A percentile compares a stretch with the other conserved stretches of the same genome.
phyloP scores from a whole-genome alignment of 2,329 filamentous ascomycete species.

The Rhynchosporium agropyri region DNA sequence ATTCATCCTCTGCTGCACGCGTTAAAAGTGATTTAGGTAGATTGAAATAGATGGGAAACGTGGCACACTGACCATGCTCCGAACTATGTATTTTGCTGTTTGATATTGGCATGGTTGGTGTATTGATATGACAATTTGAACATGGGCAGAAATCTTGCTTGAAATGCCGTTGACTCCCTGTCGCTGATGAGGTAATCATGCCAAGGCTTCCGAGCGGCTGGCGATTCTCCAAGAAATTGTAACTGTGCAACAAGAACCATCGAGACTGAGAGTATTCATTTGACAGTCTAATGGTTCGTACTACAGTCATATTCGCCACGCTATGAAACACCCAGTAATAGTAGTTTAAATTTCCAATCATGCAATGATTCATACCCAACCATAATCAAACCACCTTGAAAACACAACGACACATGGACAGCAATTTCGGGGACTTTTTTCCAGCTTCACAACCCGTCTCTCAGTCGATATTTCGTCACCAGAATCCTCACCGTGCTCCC shows the following conservation, averaged over 20 bases:
- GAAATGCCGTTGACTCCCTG: background rate
- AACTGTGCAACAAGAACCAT: background rate
- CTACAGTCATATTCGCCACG: background rate
- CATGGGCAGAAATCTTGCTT: background rate
- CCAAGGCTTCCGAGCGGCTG: slow-evolving; percentile 6
- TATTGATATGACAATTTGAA: background rate
- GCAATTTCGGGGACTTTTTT: slow-evolving; percentile 5
- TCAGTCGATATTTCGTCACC: background rate
- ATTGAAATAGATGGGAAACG: slow-evolving; percentile 1
- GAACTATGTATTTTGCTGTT: background rate
- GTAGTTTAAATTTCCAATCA: background rate
- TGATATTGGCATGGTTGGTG: background rate
- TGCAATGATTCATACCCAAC: slow-evolving; percentile 3
- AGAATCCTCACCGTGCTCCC: background rate
- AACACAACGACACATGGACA: background rate
- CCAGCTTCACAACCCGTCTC: background rate
- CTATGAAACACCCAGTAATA: slow-evolving; percentile 1
- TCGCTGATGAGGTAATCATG: slow-evolving; percentile 3
- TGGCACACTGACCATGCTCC: slow-evolving; percentile 3
- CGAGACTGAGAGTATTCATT: background rate
- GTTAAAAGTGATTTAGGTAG: slow-evolving; percentile 1
- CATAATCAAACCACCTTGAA: slow-evolving; percentile 3
- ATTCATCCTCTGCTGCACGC: slow-evolving; percentile 4
- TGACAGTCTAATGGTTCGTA: background rate
- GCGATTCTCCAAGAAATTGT: background rate